Base-by-base conservation (phyloP, 176 grass and related monocot genomes). In the Oryza punctata region DNA sequence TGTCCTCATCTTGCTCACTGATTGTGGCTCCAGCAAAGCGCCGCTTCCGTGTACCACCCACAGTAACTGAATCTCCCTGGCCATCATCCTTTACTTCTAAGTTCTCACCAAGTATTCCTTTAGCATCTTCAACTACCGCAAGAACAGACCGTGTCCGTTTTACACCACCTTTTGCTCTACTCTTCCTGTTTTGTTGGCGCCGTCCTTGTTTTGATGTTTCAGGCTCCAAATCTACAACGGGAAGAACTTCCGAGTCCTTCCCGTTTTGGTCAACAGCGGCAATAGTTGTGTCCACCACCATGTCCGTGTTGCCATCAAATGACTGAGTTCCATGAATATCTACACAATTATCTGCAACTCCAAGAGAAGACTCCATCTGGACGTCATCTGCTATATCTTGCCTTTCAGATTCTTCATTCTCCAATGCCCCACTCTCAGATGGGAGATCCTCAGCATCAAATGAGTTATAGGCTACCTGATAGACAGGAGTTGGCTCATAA, bases 101-200 rank as follows among this genome's bases (percentile, higher is more conserved):
- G 65, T 35, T 70, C 63, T 90, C 87, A 19, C 85, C 80, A 71
- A 94, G 80, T 64, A 99, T 83, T 50, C 16, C 74, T 86, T 92
- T 91, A 70, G 96, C 91, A 85, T 96, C 96, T 85, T 94, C 87
- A 78, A 99, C 89, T 76, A 90, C 91, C 59, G 87, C 80, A 57
- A 54, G 78, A 45, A 99, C 90, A 10, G 93, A 85, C 11, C 72
- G 70, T 32, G 86, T 96, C 78, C 91, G 89, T 59, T 80, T 95
- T 29, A 93, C 79, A 79, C 65, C 77, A 72, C 37, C 79, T 81
- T 82, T 86, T 60, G 87, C 12, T 83, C 80, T 93, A 84, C 78
- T 83, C 72, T 40, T 82, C 44, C 82, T 82, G 18, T 52, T 84
- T 69, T 35, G 82, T 70, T 60, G 80, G 25, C 13, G 59, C 3